Conservation (phyloP, 805 yeast genomes). For the Myxozyma lipomycoides region DNA sequence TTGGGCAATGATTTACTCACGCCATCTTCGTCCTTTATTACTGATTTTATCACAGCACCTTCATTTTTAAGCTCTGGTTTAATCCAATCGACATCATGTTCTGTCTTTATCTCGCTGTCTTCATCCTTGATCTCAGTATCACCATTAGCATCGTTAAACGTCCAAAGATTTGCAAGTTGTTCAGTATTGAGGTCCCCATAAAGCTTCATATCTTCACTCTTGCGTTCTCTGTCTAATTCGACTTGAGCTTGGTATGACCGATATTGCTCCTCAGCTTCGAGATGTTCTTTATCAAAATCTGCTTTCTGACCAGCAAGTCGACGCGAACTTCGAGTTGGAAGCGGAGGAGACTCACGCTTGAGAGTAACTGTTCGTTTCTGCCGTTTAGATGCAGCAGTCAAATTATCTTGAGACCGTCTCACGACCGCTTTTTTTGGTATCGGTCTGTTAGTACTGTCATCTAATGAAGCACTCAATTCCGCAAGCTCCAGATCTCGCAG, state of each 20-base stretch:
- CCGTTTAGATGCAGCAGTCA: constrained; percentile 29
- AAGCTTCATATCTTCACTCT: constrained; percentile 62
- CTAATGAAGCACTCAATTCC: constrained; percentile 45
- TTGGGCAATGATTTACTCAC: constrained; percentile 41
- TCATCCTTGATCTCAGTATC: constrained; percentile 19
- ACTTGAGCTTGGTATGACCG: background rate
- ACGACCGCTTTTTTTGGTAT: background rate
- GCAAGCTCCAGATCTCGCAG: constrained; percentile 67
- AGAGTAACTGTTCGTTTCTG: constrained; percentile 21
- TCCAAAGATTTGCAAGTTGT: constrained; percentile 14
- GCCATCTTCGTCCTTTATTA: constrained; percentile 2
- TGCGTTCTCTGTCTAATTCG: constrained; percentile 55
- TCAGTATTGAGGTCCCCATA: constrained; percentile 46
- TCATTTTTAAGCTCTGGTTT: too few relatives aligned
- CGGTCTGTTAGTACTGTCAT: background rate
- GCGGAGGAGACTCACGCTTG: constrained; percentile 1
- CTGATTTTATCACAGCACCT: constrained; percentile 17
- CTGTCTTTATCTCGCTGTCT: background rate
- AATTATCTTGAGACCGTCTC: background rate
- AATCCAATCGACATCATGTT: too few relatives aligned
- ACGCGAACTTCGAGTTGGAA: constrained; percentile 70
- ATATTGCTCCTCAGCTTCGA: constrained; percentile 35
- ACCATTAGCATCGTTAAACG: constrained; percentile 32
- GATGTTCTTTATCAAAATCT: constrained; percentile 48
- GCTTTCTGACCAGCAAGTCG: constrained; percentile 68